Conservation (phyloP, 768 basidiomycete species). For the Pleurotus salmoneostramineus region DNA sequence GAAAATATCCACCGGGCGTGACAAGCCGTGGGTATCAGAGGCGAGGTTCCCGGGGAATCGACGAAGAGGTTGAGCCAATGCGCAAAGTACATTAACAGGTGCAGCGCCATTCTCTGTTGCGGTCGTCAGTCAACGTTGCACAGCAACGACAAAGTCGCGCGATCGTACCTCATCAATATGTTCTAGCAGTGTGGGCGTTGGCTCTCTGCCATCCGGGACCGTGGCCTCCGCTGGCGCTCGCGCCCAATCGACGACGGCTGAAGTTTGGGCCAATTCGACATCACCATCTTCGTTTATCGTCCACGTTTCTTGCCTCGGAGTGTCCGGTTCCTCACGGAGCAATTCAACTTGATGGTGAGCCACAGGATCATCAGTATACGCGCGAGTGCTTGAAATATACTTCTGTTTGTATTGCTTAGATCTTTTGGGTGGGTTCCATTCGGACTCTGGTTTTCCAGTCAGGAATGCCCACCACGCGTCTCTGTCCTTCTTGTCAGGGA, state of each 20-base stretch:
- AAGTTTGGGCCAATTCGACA: constrained; percentile 33
- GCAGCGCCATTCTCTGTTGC: constrained; percentile 60
- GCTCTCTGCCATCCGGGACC: constrained; percentile 39
- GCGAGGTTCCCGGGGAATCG: constrained; percentile 32
- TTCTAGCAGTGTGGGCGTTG: constrained; percentile 51
- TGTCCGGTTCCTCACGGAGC: constrained; percentile 8
- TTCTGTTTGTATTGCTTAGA: constrained; percentile 21
- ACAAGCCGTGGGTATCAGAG: constrained; percentile 41
- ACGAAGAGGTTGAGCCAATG: constrained; percentile 74
- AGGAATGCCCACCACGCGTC: constrained; percentile 82
- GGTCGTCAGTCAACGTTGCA: too few species aligned
- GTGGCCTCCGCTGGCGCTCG: constrained; percentile 13
- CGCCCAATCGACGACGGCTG: constrained; percentile 33
- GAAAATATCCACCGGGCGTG: constrained; percentile 80
- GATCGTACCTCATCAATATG: constrained; percentile 63
- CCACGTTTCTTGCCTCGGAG: constrained; percentile 20
- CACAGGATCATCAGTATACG: constrained; percentile 27
- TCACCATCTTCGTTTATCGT: constrained; percentile 39
- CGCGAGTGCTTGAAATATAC: constrained; percentile 27
- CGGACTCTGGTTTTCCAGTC: constrained; percentile 60
- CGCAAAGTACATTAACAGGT: constrained; percentile 79
- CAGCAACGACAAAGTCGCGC: too few species aligned
- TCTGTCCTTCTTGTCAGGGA: constrained; percentile 71
- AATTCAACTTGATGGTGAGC: not conserved
- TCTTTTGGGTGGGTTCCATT: constrained; percentile 58